Evolutionary conservation across 352 stramenopile genomes (phyloP).

Genomic region (Phytopythium oedochilum): DNA sequence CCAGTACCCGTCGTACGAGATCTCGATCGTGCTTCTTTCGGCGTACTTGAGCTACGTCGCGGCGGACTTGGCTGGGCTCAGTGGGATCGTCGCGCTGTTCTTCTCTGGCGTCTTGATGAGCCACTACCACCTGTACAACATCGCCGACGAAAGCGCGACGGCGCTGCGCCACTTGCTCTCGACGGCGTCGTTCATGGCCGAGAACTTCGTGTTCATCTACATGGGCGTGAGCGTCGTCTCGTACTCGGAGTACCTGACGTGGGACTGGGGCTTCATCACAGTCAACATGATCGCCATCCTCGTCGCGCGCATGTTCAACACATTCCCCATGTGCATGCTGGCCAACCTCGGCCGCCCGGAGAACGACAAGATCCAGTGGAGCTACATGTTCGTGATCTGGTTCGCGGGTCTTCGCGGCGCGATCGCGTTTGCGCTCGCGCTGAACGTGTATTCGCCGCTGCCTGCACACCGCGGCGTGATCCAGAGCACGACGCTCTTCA

Average conservation of each 20-base stretch:
- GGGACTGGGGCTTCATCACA: slow-evolving; percentile 82
- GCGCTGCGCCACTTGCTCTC: slow-evolving; percentile 73
- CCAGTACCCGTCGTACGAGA: slow-evolving; percentile 83
- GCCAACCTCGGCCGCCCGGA: slow-evolving; percentile 60
- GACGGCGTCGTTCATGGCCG: slow-evolving; percentile 77
- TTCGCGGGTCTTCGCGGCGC: slow-evolving; percentile 91
- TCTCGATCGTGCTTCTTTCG: slow-evolving; percentile 81
- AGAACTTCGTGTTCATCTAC: slow-evolving; percentile 89
- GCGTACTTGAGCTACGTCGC: slow-evolving; percentile 82
- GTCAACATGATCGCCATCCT: slow-evolving; percentile 66
- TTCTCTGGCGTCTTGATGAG: slow-evolving; percentile 90
- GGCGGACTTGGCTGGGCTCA: slow-evolving; percentile 69
- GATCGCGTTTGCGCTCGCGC: slow-evolving; percentile 86
- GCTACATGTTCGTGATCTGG: slow-evolving; percentile 88
- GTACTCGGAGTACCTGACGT: slow-evolving; percentile 73
- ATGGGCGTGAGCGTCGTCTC: slow-evolving; percentile 81
- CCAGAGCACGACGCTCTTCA: slow-evolving; percentile 76
- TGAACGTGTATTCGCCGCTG: slow-evolving; percentile 63
- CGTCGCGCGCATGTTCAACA: slow-evolving; percentile 63
- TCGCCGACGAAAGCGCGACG: slow-evolving; percentile 69
- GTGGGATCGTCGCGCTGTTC: slow-evolving; percentile 93
- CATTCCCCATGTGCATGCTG: slow-evolving; percentile 73
- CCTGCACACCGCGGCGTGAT: slow-evolving; percentile 56
- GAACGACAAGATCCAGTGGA: slow-evolving; percentile 64
- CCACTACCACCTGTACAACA: slow-evolving; percentile 86